Evolutionary conservation across 768 basidiomycete species (phyloP), one percentile per base, ranked within the genome.

Genomic region (Serendipita sp.): DNA sequence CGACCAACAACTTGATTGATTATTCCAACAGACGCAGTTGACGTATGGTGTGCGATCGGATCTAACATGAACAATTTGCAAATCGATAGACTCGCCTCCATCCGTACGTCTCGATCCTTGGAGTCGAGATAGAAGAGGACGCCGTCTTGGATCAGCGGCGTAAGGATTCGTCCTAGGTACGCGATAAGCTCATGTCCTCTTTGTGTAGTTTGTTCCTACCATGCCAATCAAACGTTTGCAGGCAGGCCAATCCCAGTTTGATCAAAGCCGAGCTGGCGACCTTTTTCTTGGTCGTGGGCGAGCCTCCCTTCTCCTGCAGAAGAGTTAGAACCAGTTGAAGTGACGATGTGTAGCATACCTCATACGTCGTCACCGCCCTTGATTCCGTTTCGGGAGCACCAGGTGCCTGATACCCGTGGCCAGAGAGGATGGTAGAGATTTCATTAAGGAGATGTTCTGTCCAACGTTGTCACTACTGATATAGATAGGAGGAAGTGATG

Each of bases 1-100:
- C 78, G 78, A 64, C 78, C 78, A 44, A 81, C 67, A 1, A 78
- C 77, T 67, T 79, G 77, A 64, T 75, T 76, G 66, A 79, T 76
- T 64, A 80, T 74, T 64, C 77, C 75, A 64, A 79, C 76, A 4
- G 78, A 73, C 65, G 79, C 75, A 41, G 71, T 75, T 66, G 76
- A 77, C n/a, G 76, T 77, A 63, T 79, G 79, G 62, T 73, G 72
- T 48, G 76, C 76, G 64, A 80, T 78, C 2, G 78, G 78, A 66
- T 80, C 79, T 35, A 73, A 72, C 51, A 76, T 74, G 66, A 79
- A 77, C 3, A 81, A 73, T 62, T 74, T 70, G 52, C 77, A 78
- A 62, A 75, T 77, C 2, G 78, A 74, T 3, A 76, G 62, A 0
- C 78, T 78, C 0, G 79, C 78, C 10, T 76, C 76, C 48, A 74